phyloP scores from a whole-genome alignment of 768 basidiomycete genomes.

The Pleurotus tuber-regium region DNA sequence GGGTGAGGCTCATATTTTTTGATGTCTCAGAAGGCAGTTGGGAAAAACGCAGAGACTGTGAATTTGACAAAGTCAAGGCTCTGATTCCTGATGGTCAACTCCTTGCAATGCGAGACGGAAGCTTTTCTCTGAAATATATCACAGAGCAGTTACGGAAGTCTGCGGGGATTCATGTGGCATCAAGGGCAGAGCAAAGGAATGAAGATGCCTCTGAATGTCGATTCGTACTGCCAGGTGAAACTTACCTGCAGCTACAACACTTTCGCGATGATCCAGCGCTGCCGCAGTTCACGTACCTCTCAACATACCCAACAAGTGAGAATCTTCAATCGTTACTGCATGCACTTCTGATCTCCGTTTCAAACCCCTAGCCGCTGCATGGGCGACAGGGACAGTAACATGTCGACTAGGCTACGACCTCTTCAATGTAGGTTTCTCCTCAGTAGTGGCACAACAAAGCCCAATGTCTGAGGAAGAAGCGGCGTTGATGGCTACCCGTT shows the following conservation, averaged over 20 bases:
- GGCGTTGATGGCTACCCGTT: neutral
- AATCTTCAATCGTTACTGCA: neutral
- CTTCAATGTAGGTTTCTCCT: neutral
- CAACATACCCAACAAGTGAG: neutral
- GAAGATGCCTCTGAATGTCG: neutral
- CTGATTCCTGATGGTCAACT: neutral
- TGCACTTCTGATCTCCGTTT: neutral
- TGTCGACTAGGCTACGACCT: neutral
- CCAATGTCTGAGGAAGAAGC: constrained; percentile 1
- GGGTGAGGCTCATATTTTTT: too few relatives aligned
- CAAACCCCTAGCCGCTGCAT: neutral
- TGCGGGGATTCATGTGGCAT: neutral
- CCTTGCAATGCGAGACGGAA: neutral
- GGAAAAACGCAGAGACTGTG: neutral
- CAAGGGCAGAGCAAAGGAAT: neutral
- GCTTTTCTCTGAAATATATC: neutral
- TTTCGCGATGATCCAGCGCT: neutral
- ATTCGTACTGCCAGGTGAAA: neutral
- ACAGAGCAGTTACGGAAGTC: neutral
- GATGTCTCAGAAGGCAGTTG: neutral
- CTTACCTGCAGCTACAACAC: neutral
- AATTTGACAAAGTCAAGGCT: neutral
- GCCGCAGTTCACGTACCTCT: neutral
- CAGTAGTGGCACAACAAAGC: neutral
- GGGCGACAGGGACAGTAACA: neutral